Evolutionary conservation across 148 eudicot genomes (phyloP), one percentile per base, ranked within the genome.

Genomic region (Camellia lanceoleosa): DNA sequence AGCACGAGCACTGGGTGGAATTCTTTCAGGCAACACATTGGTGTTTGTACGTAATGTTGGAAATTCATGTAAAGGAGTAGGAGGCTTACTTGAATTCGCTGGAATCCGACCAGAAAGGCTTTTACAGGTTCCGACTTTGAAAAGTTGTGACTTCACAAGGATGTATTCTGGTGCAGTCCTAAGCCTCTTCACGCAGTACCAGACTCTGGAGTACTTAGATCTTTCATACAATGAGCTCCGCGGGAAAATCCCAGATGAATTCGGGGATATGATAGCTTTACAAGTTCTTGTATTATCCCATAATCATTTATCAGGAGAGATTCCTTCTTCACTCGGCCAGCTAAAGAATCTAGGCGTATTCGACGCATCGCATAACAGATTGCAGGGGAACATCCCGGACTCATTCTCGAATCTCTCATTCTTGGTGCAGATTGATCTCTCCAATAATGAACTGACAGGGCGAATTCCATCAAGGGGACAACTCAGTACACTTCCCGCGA

Each of bases 41-140:
- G 92, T 96, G 8, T 96, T 96, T 71, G 98, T 96, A 15, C 77
- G 99, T 23, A 96, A 96, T 79, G 90, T 96, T n/a, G 99, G 99
- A 13, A 96, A 92, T 76, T 90, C 97, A 0, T 96, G 99, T 79
- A 92, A 91, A 82, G 99, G 99, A 61, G 92, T 93, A 14, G 99
- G 99, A 19, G 98, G 99, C 43, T 83, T 96, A 73, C 89, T 96
- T 2, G 99, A 96, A 77, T 93, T 96, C 66, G 87, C 97, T 5
- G 99, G 98, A 13, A 96, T 96, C 60, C 90, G 95, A 18, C 91
- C 99, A 0, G 98, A 96, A 80, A 91, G 99, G 81, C 81, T 96
- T 58, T 60, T 77, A 23, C 97, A 95, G 67, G 86, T 96, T 15
- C 99, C 99, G 3, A 84, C 90, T 0, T 78, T 96, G 38, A 96